phyloP scores from a whole-genome alignment of 148 eudicot species.

The Polygonum aviculare region DNA sequence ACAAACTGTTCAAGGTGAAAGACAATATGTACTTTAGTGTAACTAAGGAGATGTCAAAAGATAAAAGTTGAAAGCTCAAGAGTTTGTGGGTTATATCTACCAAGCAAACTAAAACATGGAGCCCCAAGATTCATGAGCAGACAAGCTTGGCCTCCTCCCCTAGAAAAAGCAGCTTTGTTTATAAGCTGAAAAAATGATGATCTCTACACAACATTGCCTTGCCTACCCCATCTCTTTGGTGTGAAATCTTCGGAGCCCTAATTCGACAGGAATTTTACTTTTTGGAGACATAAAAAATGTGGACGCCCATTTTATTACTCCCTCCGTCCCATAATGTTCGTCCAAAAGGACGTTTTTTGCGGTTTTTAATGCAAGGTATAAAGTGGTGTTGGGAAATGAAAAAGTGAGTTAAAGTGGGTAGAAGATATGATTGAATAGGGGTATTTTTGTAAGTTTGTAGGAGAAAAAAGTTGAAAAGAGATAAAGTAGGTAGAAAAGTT shows the following conservation, averaged over 20 bases:
- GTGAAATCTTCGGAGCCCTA: not conserved
- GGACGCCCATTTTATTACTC: not conserved
- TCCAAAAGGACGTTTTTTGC: no score
- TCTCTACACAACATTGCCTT: not conserved
- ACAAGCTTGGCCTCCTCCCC: not conserved
- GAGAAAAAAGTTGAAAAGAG: no score
- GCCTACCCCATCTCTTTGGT: not conserved
- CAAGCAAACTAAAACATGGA: not conserved
- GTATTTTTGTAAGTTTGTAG: no score
- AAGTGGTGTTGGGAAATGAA: no score
- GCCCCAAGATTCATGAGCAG: not conserved
- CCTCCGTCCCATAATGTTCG: no score
- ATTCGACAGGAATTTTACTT: not conserved
- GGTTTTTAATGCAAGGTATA: no score
- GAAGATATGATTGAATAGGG: no score
- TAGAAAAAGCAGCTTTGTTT: conserved; percentile 4
- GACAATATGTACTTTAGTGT: not conserved
- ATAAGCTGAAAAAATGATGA: conserved; percentile 8
- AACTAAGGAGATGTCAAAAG: not conserved
- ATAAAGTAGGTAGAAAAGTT: no score
- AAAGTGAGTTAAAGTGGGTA: no score
- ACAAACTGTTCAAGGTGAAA: not conserved
- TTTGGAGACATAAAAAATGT: not conserved
- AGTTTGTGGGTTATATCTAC: not conserved
- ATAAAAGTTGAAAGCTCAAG: not conserved